These are phyloP conservation scores for Beauveria varroae DNA, from an alignment of 2,329 filamentous ascomycete species.

Conservation along the genomic window DNA sequence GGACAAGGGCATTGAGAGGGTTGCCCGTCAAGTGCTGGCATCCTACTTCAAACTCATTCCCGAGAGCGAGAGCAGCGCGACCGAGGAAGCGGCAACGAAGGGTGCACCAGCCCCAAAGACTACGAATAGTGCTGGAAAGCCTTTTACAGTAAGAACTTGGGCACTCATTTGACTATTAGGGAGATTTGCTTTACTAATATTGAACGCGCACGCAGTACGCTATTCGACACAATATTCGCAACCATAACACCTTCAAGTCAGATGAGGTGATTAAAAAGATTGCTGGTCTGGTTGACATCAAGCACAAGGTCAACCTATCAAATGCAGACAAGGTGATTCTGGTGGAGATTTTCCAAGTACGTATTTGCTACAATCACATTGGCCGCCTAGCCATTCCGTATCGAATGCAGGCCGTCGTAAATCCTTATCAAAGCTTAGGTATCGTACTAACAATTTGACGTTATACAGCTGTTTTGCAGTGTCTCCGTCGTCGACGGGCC, in stretches of 20 bases:
- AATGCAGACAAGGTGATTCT: slow-evolving; percentile 72
- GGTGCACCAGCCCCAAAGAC: slow-evolving; percentile 5
- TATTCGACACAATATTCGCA: slow-evolving; percentile 72
- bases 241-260: slow-evolving; percentile 61
- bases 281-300: slow-evolving; percentile 55
- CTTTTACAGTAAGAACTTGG: slow-evolving; percentile 35
- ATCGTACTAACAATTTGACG: neutral
- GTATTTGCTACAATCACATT: slow-evolving; percentile 2
- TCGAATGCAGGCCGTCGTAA: neutral
- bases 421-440: too few species aligned
- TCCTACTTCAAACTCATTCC: slow-evolving; percentile 48
- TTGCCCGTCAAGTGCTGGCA: slow-evolving; percentile 55
- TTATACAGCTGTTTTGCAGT: slow-evolving; percentile 60
- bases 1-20: slow-evolving; percentile 57
- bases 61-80: slow-evolving; percentile 13
- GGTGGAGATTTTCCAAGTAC: slow-evolving; percentile 73
- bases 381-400: too few species aligned
- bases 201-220: slow-evolving; percentile 54
- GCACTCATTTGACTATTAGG: neutral
- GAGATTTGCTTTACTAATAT: neutral
- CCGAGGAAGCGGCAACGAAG: slow-evolving; percentile 1
- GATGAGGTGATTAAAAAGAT: slow-evolving; percentile 64
- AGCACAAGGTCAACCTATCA: slow-evolving; percentile 70
- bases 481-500: slow-evolving; percentile 67
- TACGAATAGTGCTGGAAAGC: slow-evolving; percentile 14